These are phyloP conservation scores for Mortierella sp. DNA, from an alignment of 371 early-diverging fungal species.

Conservation along the genomic window DNA sequence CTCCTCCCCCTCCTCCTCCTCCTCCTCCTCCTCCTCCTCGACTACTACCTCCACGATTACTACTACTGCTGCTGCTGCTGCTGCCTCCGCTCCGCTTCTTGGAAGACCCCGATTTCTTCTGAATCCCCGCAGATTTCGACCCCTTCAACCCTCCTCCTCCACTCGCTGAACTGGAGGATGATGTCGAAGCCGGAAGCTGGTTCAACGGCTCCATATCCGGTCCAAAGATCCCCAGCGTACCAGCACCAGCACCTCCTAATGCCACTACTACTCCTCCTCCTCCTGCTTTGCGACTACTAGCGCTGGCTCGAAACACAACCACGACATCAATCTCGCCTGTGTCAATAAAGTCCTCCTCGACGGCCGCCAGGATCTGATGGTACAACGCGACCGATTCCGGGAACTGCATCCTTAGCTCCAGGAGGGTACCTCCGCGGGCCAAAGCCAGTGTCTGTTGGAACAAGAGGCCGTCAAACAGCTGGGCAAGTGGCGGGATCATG, in stretches of 20 bases:
- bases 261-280: neutral
- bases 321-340: conserved; percentile 55
- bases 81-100: conserved; percentile 35
- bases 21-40: conserved; percentile 23
- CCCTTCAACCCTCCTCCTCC: conserved; percentile 19
- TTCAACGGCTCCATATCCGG: conserved; percentile 50
- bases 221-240: conserved; percentile 45
- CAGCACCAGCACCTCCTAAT: conserved; percentile 3
- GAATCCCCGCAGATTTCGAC: conserved; percentile 38
- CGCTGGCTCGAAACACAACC: conserved; percentile 42
- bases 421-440: conserved; percentile 48
- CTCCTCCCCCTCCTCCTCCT: conserved; percentile 18
- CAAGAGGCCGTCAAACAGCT: conserved; percentile 51
- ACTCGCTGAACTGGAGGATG: neutral
- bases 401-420: conserved; percentile 40
- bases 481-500: conserved; percentile 37
- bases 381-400: conserved; percentile 32
- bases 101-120: conserved; percentile 43
- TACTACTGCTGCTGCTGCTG: neutral
- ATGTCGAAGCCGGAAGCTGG: conserved; percentile 6
- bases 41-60: neutral
- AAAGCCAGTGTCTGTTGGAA: conserved; percentile 50
- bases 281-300: conserved; percentile 3
- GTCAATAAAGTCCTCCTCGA: conserved; percentile 52
- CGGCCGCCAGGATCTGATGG: conserved; percentile 35